Evolutionary conservation across 345 rosid species (phyloP), one percentile per base, ranked within the genome.

Genomic region (Heritiera littoralis): DNA sequence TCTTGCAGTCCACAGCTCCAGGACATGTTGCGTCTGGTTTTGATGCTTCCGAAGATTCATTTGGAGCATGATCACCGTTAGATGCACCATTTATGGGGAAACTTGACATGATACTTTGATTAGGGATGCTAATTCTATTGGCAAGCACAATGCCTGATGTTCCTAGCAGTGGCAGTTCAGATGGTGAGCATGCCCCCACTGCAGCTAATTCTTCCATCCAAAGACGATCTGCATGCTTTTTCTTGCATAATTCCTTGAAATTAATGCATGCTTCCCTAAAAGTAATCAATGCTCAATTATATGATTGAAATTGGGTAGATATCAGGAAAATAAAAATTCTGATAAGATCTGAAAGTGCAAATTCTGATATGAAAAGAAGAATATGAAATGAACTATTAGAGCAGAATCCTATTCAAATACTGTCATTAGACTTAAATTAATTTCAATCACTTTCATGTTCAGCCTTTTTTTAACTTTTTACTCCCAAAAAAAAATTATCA

Each of bases 181-280:
- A 65, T 17, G 94, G 90, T 40, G 86, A 78, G 60, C 79, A 90
- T 17, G 91, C 94, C 87, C 89, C 86, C 82, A 94, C 91, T 54
- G 97, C 98, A 8, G 92, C 93, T 84, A 94, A 77, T 85, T 94
- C 95, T 49, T 92, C 88, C 88, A 94, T 94, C 97, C 97, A 92
- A 60, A 87, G 92, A 71, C 90, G 90, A 35, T 92, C 96, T 0
- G 89, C 87, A 20, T 77, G 91, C 89, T 92, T 94, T 83, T 89
- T 88, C 86, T 87, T 89, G 82, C 93, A 89, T 78, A 91, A 81
- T 71, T 92, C 94, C 86, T 89, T 94, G 86, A 90, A 94, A 72
- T 89, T 88, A 58, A 81, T 75, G 68, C 97, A 91, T 13, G 98
- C 94, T 80, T 92, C 92, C 87, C 95, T 89, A 79, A 72, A 78